Base-by-base conservation (phyloP, 169 alveolate genomes). In the Prorocentrum cordatum region DNA sequence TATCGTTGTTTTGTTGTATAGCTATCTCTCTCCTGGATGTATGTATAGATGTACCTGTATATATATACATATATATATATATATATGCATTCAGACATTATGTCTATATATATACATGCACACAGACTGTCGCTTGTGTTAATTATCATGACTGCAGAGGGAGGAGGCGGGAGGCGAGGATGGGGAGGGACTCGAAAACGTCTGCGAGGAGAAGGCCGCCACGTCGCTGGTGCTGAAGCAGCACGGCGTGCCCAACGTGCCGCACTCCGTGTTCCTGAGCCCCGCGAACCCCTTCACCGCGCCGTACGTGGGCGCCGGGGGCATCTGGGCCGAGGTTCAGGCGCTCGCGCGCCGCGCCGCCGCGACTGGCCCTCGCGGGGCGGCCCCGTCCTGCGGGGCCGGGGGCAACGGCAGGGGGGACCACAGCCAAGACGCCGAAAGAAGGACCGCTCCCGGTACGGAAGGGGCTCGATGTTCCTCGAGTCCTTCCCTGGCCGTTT, bases 241-340 rank as follows among this genome's bases (percentile, higher is more conserved):
- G 36, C 2, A 62, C 20, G 42, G 35, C 10, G 32, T 62, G 38
- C 4, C 59, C 67, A 29, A 80, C 72, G 79, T 80, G n/a, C 70
- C 90, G 14, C 90, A 80, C 71, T 66, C 45, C 29, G 90, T 80
- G 4, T 80, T 62, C 31, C 90, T 80, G 59, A 80, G 58, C 79
- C 90, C 90, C 1, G 61, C 80, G 54, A 80, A 80, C 16, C 90
- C 90, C n/a, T 80, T 64, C 77, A 80, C 90, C 24, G 90, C 90
- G 29, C 39, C 61, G 35, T 80, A 80, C 33, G 61, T 80, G 24
- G 16, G 80, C 5, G 29, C 32, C 54, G 33, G 29, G 1, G 90
- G 90, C 18, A 62, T 62, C 22, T 80, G 90, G 90, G 90, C 58
- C 32, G n/a, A n/a, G n/a, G n/a, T n/a, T n/a, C n/a, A n/a, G n/a